Percentiles rank a stretch among this genome's conserved stretches.
Evolutionary conservation across 257 asterid species (phyloP).

Genomic region (Lantana camara): DNA sequence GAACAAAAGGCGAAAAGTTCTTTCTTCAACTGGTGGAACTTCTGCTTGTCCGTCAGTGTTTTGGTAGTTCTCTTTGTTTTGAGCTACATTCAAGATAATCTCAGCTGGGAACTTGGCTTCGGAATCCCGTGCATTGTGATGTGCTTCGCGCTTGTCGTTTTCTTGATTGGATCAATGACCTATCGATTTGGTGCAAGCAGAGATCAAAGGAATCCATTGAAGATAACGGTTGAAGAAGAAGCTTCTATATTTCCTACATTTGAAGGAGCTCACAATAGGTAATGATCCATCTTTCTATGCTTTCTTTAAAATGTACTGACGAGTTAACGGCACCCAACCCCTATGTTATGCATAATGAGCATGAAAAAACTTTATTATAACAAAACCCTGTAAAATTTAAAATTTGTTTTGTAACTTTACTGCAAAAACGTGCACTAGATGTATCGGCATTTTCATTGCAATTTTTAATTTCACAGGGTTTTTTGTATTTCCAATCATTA

Average conservation of each 20-base stretch:
- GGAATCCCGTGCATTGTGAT: conserved; percentile 39
- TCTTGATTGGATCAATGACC: conserved; percentile 41
- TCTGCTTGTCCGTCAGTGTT: neutral
- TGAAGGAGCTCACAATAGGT: conserved; percentile 28
- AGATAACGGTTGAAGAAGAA: conserved; percentile 39
- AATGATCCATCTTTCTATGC: too few relatives aligned
- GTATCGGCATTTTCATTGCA: too few relatives aligned
- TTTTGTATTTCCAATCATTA: too few relatives aligned
- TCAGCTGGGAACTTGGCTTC: conserved; percentile 46
- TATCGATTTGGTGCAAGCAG: conserved; percentile 38
- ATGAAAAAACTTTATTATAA: too few relatives aligned
- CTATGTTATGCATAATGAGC: neutral
- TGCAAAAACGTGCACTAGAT: too few relatives aligned
- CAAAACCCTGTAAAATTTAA: too few relatives aligned
- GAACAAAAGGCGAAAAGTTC: neutral
- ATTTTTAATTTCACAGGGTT: too few relatives aligned
- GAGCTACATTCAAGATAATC: conserved; percentile 35
- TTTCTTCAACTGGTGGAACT: neutral
- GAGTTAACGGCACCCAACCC: too few relatives aligned
- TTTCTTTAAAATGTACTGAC: too few relatives aligned
- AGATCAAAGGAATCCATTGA: conserved; percentile 34
- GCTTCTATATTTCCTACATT: conserved; percentile 39
- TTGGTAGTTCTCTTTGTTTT: neutral
- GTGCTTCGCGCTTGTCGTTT: conserved; percentile 30
- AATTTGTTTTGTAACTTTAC: too few relatives aligned